Percentiles rank a stretch among this genome's conserved stretches.
Evolutionary conservation across 495 filamentous ascomycete species (phyloP).

Genomic region (Lasiosphaeris hirsuta): DNA sequence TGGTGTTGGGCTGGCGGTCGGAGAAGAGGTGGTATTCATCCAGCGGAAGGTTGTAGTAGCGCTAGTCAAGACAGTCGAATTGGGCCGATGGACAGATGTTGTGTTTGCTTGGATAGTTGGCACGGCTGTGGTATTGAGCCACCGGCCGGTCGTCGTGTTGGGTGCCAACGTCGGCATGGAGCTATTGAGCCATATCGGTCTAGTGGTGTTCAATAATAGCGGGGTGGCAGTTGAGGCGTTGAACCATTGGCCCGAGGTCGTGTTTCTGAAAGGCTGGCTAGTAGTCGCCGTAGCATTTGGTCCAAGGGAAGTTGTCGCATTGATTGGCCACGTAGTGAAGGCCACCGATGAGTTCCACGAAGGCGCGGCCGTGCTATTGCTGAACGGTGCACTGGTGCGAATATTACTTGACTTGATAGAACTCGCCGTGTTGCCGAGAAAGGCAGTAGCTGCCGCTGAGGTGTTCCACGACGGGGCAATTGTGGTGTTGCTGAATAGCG

Average conservation of each 20-base stretch:
- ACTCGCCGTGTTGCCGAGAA: no score
- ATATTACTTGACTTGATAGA: no score
- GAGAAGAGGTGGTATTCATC: slow-evolving; percentile 35
- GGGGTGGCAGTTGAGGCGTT: background rate
- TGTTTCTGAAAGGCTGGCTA: background rate
- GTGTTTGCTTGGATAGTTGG: slow-evolving; percentile 11
- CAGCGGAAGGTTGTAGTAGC: slow-evolving; percentile 28
- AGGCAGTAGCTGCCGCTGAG: background rate
- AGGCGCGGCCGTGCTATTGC: no score
- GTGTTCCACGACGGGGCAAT: background rate
- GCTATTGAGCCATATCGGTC: slow-evolving; percentile 15
- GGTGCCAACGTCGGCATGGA: slow-evolving; percentile 24
- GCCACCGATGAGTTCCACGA: no score
- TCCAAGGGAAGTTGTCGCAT: background rate
- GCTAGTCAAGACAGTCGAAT: slow-evolving; percentile 15
- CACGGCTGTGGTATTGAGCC: slow-evolving; percentile 24
- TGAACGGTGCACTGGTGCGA: no score
- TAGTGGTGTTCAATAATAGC: background rate
- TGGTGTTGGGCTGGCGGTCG: slow-evolving; percentile 33
- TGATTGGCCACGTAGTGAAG: background rate
- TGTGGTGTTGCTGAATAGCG: no score
- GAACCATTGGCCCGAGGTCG: slow-evolving; percentile 10
- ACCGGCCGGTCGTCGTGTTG: slow-evolving; percentile 15
- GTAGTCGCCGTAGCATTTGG: background rate
- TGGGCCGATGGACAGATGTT: slow-evolving; percentile 18